Base-by-base conservation (phyloP, 2,329 filamentous ascomycete species). In the Truncatella angustata region DNA sequence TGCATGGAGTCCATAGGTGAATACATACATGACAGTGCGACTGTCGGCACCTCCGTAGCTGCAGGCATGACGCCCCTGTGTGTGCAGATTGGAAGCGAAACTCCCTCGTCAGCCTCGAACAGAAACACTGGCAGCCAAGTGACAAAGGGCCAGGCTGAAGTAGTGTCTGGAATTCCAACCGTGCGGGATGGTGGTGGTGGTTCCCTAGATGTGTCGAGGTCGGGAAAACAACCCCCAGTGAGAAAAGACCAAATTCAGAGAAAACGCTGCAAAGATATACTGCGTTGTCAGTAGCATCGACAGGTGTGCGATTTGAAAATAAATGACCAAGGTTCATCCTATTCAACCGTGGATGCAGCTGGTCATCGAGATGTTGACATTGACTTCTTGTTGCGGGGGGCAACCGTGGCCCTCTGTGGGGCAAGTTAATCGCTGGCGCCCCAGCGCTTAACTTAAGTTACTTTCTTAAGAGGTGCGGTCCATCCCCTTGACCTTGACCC, bases 21-120 rank as follows among this genome's bases (percentile, higher is more conserved):
- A 32, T 26, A 56, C 55, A 42, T 55, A 56, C 55, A 89, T 43
- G 86, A 89, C 65, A 88, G 74, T 61, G 84, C 76, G 63, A 88
- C 85, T 49, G 81, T 79, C 60, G 86, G 86, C 61, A 75, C 73
- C 60, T 87, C 86, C 62, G 79, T 53, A 12, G 56, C 49, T 28
- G 56, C 52, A 54, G 54, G 54, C 56, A 58, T 58, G 23, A 10
- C 49, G 52, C 47, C 49, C 39, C n/a, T 7, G 2, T 32, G 28
- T 32, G 28, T 32, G 28, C 28, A 32, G 14, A 32, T 2, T 7
- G 14, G 14, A 14, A 32, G 28, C 28, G 28, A 9, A 32, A 32
- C 28, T 32, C 28, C n/a, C n/a, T n/a, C n/a, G n/a, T n/a, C n/a
- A n/a, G n/a, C n/a, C n/a, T n/a, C n/a, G n/a, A n/a, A n/a, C n/a